These are phyloP conservation scores for Aspergillus sojae DNA, from an alignment of 2,329 filamentous ascomycete genomes.

Conservation along the genomic window DNA sequence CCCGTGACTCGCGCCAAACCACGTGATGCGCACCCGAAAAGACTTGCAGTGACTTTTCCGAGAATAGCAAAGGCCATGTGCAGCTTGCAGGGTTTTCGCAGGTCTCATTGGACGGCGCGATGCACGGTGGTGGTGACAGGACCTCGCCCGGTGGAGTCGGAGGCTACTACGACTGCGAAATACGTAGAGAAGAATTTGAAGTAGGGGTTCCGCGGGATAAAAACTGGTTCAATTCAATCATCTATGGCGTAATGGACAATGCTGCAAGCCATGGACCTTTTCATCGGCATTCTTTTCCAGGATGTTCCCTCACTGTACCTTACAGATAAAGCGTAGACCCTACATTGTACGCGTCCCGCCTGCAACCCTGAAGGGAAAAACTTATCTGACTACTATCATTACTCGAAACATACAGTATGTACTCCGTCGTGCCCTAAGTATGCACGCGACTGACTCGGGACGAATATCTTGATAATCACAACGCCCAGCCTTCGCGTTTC, in stretches of 20 bases:
- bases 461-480: neutral
- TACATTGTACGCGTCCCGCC: neutral
- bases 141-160: neutral
- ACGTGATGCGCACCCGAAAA: slow-evolving; percentile 14
- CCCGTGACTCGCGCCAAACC: slow-evolving; percentile 25
- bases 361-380: neutral
- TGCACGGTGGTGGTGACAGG: slow-evolving; percentile 16
- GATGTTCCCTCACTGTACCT: neutral
- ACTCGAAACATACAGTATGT: neutral
- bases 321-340: neutral
- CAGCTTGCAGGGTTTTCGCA: slow-evolving; percentile 12
- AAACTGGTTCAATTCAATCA: neutral
- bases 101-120: slow-evolving; percentile 16
- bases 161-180: slow-evolving; percentile 5
- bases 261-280: neutral
- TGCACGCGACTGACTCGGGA: neutral
- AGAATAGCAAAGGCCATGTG: slow-evolving; percentile 18
- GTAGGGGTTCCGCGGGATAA: neutral
- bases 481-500: slow-evolving; percentile 4
- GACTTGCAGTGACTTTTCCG: slow-evolving; percentile 11
- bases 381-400: neutral
- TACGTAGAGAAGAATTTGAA: neutral
- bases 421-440: neutral
- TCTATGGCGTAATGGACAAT: neutral
- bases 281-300: neutral